These are phyloP conservation scores for Xylariaceae sp. DNA, from an alignment of 2,329 filamentous ascomycete genomes.

Conservation along the genomic window DNA sequence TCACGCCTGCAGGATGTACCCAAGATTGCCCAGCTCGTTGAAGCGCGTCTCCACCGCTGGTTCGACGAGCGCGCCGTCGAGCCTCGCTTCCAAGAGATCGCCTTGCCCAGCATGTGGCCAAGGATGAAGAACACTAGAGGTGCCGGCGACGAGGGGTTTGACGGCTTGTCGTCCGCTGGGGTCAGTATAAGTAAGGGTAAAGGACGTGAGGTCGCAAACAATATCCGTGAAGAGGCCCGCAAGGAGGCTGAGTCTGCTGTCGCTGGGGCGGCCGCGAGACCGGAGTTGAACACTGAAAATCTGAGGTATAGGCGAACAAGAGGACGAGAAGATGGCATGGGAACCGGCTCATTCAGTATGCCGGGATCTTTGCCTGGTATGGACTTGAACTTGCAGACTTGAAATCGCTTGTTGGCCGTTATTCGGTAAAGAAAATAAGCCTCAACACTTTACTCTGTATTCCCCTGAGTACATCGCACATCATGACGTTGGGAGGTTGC, in stretches of 20 bases:
- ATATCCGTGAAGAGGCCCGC: constrained; percentile 58
- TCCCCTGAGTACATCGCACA: background rate
- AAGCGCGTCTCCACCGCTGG: constrained; percentile 81
- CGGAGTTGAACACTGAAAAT: constrained; percentile 44
- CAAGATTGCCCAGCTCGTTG: constrained; percentile 85
- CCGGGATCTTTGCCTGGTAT: constrained; percentile 55
- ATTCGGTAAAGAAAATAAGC: background rate
- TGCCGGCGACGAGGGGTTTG: constrained; percentile 67
- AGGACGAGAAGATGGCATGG: constrained; percentile 46
- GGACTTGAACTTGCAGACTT: constrained; percentile 38
- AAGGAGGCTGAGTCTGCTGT: constrained; percentile 53
- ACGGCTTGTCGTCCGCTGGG: constrained; percentile 49
- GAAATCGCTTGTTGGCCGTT: constrained; percentile 18
- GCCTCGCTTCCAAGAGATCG: constrained; percentile 86
- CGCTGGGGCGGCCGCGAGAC: constrained; percentile 27
- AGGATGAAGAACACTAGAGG: constrained; percentile 78
- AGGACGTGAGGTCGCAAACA: constrained; percentile 59
- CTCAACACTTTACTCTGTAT: constrained; percentile 6
- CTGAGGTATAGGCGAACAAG: constrained; percentile 48
- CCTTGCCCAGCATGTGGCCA: constrained; percentile 82
- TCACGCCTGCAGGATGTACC: constrained; percentile 83
- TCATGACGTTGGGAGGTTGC: background rate
- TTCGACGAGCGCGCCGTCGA: constrained; percentile 88
- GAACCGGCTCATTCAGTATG: constrained; percentile 49
- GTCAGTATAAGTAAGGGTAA: constrained; percentile 60